Evolutionary conservation across 2,329 filamentous ascomycete genomes (phyloP), one percentile per base, ranked within the genome.

Genomic region (Cryphonectria nitschkei): DNA sequence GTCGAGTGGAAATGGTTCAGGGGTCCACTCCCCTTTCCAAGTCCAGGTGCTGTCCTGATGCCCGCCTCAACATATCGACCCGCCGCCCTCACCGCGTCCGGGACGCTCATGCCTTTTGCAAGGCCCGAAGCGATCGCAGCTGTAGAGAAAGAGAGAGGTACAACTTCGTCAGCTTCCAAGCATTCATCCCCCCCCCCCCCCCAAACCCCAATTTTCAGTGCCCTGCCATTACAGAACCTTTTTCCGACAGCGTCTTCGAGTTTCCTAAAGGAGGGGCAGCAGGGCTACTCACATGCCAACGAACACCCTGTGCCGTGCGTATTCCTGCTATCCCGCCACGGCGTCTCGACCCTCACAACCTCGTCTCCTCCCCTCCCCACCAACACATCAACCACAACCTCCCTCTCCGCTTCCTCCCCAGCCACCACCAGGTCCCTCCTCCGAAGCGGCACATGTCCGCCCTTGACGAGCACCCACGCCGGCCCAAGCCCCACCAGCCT

Each of bases 241-340:
- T 39, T 39, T 39, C 37, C 37, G 37, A 9, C 37, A 39, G 37
- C 37, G 37, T 39, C 37, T 39, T 39, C 37, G 37, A 13, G 37
- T 39, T 39, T 26, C 26, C 7, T 13, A 9, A 39, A 13, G 37
- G 37, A 39, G 37, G 37, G 37, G 37, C 34, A 34, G 37, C 37
- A 37, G 11, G 37, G 8, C 22, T 50, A 84, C 90, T 83, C 80
- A 93, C 91, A 97, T 56, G 96, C 96, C 72, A 98, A 86, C 13
- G 94, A 97, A 78, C 96, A 99, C 4, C 96, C 96, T 0, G 96
- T 98, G 0, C 96, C 96, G 77, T 99, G 96, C 0, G 95, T 98
- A 77, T 95, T 95, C 72, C 85, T 91, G 11, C 92, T 94, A 13
- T 85, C 81, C 73, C 93, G 85, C 77, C 92, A 98, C 5, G 86